Conservation (phyloP, 352 stramenopile genomes). For the Aphanomyces cochlioides region DNA sequence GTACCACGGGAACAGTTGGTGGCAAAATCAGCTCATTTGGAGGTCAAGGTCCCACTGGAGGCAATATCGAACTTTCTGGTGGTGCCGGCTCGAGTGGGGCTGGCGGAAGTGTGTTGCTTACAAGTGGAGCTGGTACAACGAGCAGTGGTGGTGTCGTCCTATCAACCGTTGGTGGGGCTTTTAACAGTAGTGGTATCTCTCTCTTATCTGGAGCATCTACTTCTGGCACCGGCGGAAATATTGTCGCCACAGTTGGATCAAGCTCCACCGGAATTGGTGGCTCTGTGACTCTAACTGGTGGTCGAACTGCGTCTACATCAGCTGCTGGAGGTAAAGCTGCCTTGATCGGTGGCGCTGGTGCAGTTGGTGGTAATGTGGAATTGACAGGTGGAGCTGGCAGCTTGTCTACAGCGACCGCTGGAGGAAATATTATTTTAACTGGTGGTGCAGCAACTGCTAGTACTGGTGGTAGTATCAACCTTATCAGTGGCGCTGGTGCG, state of each 20-base stretch:
- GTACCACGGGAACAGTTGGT: conserved; percentile 37
- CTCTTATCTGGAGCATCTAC: conserved; percentile 35
- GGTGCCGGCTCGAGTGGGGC: conserved; percentile 39
- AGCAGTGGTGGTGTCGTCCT: conserved; percentile 15
- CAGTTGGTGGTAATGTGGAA: conserved; percentile 9
- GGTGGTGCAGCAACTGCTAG: conserved; percentile 3
- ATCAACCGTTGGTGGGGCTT: conserved; percentile 35
- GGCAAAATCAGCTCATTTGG: conserved; percentile 32
- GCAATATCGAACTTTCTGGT: conserved; percentile 34
- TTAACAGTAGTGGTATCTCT: conserved; percentile 40
- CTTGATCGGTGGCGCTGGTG: conserved; percentile 2
- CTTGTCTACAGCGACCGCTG: background rate
- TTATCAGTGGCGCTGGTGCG: conserved; percentile 26
- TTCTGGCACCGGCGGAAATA: conserved; percentile 40
- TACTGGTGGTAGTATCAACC: conserved; percentile 18
- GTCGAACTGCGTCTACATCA: conserved; percentile 7
- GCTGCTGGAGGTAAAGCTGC: background rate
- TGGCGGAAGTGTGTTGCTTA: conserved; percentile 36
- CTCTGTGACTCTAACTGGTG: conserved; percentile 34
- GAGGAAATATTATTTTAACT: conserved; percentile 17
- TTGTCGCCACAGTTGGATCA: conserved; percentile 40
- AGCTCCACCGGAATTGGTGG: conserved; percentile 39
- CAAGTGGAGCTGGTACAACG: conserved; percentile 15
- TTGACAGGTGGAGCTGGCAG: conserved; percentile 1
- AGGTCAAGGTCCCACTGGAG: conserved; percentile 38